These are phyloP conservation scores for Paecilomyces variotii DNA, from an alignment of 2,329 filamentous ascomycete species.

Conservation along the genomic window DNA sequence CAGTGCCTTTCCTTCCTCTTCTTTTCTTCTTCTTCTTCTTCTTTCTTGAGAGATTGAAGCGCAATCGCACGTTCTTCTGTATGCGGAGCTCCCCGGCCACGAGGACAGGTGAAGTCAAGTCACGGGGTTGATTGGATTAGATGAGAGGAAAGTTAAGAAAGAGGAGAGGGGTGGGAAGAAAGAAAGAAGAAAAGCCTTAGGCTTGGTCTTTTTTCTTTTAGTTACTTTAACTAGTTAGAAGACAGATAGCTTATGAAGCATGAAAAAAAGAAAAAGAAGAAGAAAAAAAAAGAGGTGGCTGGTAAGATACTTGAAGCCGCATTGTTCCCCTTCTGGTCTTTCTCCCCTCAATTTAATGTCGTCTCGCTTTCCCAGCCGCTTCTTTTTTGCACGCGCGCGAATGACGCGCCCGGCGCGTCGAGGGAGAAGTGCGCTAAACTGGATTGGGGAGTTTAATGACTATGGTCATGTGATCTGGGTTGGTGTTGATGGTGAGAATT, in stretches of 20 bases:
- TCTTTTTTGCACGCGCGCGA: not conserved
- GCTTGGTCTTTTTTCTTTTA: not conserved
- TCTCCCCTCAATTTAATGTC: not conserved
- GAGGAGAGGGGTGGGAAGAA: not conserved
- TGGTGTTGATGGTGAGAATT: not conserved
- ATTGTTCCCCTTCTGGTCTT: not conserved
- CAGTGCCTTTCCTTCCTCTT: not conserved
- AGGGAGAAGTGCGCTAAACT: not conserved
- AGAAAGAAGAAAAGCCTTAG: not conserved
- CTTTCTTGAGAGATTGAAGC: not conserved
- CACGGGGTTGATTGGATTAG: not conserved
- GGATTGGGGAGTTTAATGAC: not conserved
- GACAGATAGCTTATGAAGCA: no score
- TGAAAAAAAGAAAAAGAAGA: no score
- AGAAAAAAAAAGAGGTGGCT: not conserved
- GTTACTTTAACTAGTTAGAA: not conserved
- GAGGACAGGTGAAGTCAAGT: not conserved
- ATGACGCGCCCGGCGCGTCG: not conserved
- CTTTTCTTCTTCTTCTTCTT: not conserved
- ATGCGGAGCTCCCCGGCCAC: not conserved
- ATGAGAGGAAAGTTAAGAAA: not conserved
- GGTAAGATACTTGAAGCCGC: not conserved
- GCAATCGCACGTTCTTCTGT: not conserved
- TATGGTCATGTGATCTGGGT: not conserved
- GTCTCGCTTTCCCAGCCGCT: not conserved